These are phyloP conservation scores for Hyphodiscus hymeniophilus DNA, from an alignment of 495 filamentous ascomycete genomes.

Conservation along the genomic window DNA sequence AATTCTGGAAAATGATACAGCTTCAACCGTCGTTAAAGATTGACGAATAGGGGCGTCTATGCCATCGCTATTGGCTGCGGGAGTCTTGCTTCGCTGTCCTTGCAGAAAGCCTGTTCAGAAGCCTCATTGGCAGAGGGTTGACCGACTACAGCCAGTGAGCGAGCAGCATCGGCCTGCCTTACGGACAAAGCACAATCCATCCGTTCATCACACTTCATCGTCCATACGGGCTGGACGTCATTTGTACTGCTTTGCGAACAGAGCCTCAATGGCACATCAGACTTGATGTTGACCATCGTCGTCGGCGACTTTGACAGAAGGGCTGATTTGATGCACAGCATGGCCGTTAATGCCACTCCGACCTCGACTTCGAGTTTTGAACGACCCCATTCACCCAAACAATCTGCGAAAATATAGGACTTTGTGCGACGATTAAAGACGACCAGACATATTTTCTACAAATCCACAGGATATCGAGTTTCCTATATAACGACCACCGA, in stretches of 20 bases:
- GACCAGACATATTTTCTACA: neutral
- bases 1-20: too few relatives aligned
- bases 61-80: constrained; percentile 6
- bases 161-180: constrained; percentile 1
- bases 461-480: neutral
- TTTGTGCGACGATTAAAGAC: neutral
- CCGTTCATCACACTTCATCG: constrained; percentile 8
- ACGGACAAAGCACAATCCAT: constrained; percentile 6
- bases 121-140: constrained; percentile 6
- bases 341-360: too few relatives aligned
- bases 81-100: constrained; percentile 2
- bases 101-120: neutral
- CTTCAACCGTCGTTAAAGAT: too few relatives aligned
- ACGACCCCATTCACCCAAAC: neutral
- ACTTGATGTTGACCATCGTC: constrained; percentile 8
- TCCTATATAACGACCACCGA: constrained; percentile 5
- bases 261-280: constrained; percentile 14
- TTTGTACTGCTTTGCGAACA: constrained; percentile 15
- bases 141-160: constrained; percentile 6
- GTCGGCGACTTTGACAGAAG: constrained; percentile 16
- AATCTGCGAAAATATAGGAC: neutral
- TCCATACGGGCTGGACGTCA: constrained; percentile 24
- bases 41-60: constrained; percentile 8
- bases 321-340: too few relatives aligned
- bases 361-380: constrained; percentile 8